Evolutionary conservation across 208 protist species (phyloP), one percentile per base, ranked within the genome.

Genomic region (Trypanosoma brucei): DNA sequence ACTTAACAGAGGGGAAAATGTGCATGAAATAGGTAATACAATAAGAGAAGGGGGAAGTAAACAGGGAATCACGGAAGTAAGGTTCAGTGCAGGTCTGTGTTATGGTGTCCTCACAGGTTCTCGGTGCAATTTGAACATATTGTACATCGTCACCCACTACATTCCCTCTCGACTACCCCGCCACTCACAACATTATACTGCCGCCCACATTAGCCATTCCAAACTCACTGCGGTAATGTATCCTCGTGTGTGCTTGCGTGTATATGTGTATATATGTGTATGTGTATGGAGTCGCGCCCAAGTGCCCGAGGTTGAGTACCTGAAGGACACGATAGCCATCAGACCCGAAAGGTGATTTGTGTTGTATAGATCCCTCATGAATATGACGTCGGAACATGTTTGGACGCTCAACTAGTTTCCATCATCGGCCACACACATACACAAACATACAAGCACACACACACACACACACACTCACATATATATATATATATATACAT

Each of bases 31-130:
- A 3, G 30, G 11, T 3, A 2, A 49, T 9, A 14, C 22, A 11
- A 46, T 14, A 11, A 46, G 42, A 11, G 11, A 11, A 46, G 42
- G 42, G 11, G 42, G 11, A 46, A 11, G 11, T 14, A 46, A 11
- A 11, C 6, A 46, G 11, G 42, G 42, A 46, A 46, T 14, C 6
- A 11, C 8, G 42, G 11, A 46, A 11, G 11, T 11, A 46, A 11
- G 42, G 49, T 33, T 64, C 59, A 64, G 59, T 64, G 59, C 59
- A 64, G 59, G 59, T 64, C 59, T 64, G 59, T 64, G 59, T 64
- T 64, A 58, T 33, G 59, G 9, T 64, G 42, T 64, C 36, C 59
- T 64, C 46, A 64, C n/a, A 36, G 8, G 42, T 6, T 6, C 11
- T 46, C 42, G 11, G 42, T 46, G 42, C 42, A 46, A 6, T 46